Evolutionary conservation across 345 rosid species (phyloP).

Genomic region (Eucalyptus sp.): DNA sequence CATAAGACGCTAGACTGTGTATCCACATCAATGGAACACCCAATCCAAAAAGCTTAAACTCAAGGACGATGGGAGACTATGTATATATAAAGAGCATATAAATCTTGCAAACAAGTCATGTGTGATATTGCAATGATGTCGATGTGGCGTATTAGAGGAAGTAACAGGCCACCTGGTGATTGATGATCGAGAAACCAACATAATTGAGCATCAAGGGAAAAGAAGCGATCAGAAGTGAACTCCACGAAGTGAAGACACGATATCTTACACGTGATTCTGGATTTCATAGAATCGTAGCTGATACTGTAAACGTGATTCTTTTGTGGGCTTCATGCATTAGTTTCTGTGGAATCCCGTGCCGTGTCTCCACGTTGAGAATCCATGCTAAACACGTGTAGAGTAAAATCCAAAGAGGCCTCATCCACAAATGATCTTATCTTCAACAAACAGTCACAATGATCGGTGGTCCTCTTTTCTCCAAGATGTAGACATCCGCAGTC

Average conservation of each 20-base stretch:
- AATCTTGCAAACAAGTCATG: accelerated
- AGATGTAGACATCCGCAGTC: not conserved
- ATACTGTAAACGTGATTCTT: not conserved
- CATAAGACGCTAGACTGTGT: accelerated
- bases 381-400: not conserved
- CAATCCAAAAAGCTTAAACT: not conserved
- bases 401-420: not conserved
- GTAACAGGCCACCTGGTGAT: not conserved
- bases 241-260: not conserved
- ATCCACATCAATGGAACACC: accelerated
- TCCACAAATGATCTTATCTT: not conserved
- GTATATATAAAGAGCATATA: accelerated
- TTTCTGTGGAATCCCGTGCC: not conserved
- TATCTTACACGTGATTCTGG: not conserved
- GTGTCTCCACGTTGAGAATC: not conserved
- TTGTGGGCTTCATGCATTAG: not conserved
- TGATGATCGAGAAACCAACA: not conserved
- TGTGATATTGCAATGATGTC: too few relatives aligned
- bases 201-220: not conserved
- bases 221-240: not conserved
- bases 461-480: not conserved
- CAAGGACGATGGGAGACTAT: accelerated
- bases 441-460: not conserved
- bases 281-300: not conserved
- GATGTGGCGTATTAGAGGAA: not conserved